These are phyloP conservation scores for Fraxinus angustifolia DNA, from an alignment of 305 asterid genomes.

Conservation along the genomic window DNA sequence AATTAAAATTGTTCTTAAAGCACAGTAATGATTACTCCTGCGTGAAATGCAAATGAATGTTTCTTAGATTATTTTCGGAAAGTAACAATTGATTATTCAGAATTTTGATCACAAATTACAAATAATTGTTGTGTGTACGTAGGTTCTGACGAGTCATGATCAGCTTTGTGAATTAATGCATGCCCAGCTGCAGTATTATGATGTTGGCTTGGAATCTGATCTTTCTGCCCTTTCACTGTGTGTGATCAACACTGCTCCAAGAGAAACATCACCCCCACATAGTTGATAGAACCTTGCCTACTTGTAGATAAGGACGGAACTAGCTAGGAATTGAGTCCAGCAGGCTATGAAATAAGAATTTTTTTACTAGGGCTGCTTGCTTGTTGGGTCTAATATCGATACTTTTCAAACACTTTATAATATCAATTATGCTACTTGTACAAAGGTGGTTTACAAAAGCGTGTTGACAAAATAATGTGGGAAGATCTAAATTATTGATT, in stretches of 20 bases:
- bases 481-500: too few species aligned
- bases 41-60: too few species aligned
- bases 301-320: not conserved
- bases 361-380: not conserved
- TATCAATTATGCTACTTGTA: too few species aligned
- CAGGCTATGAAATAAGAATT: not conserved
- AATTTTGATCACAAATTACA: not conserved
- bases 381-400: not conserved
- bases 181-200: not conserved
- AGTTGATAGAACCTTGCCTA: not conserved
- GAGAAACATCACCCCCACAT: not conserved
- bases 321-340: not conserved
- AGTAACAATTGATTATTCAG: not conserved
- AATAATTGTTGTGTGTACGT: not conserved
- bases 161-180: slow-evolving; percentile 12
- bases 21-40: too few species aligned
- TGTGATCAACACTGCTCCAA: not conserved
- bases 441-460: too few species aligned
- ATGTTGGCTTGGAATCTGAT: slow-evolving; percentile 2
- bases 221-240: slow-evolving; percentile 3
- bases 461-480: too few species aligned
- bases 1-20: too few species aligned
- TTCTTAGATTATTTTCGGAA: too few species aligned
- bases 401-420: too few species aligned
- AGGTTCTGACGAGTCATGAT: slow-evolving; percentile 13